Percentiles rank a stretch among this genome's conserved stretches.
These are phyloP conservation scores for Scedosporium boydii DNA, from an alignment of 2,329 filamentous ascomycete species.

Conservation along the genomic window DNA sequence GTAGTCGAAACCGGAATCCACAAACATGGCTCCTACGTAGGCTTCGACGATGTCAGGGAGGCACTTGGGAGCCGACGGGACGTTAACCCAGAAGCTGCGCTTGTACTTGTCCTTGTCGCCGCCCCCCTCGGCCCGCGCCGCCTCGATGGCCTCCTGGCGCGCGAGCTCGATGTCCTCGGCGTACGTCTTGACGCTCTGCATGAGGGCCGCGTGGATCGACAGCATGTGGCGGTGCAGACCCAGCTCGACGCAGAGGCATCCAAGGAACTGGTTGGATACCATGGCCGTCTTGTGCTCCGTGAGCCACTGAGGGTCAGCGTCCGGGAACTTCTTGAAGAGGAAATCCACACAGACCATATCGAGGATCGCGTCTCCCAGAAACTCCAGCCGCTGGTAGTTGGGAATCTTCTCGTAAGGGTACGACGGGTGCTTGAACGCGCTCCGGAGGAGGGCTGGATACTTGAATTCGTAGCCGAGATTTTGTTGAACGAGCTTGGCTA, in stretches of 20 bases:
- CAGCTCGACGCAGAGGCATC: slow-evolving; percentile 68
- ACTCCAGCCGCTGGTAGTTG: slow-evolving; percentile 84
- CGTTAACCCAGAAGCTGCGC: slow-evolving; percentile 60
- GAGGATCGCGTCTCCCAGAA: slow-evolving; percentile 79
- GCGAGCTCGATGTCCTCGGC: slow-evolving; percentile 48
- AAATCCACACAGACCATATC: slow-evolving; percentile 80
- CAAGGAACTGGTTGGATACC: slow-evolving; percentile 92
- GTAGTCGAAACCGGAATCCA: slow-evolving; percentile 78
- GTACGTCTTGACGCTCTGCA: slow-evolving; percentile 41
- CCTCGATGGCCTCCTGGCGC: slow-evolving; percentile 18
- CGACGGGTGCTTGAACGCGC: slow-evolving; percentile 82
- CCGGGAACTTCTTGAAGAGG: slow-evolving; percentile 66
- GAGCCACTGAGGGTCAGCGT: slow-evolving; percentile 87
- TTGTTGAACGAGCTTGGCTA: slow-evolving; percentile 54
- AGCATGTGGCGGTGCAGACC: slow-evolving; percentile 68
- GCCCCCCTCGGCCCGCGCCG: slow-evolving; percentile 20
- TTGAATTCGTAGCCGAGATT: slow-evolving; percentile 56
- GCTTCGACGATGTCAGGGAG: slow-evolving; percentile 85
- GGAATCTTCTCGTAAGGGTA: slow-evolving; percentile 76
- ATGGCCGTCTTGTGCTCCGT: slow-evolving; percentile 99
- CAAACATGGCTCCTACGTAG: slow-evolving; percentile 81
- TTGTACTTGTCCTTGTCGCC: slow-evolving; percentile 27
- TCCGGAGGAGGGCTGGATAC: slow-evolving; percentile 66
- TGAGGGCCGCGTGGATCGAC: slow-evolving; percentile 18
- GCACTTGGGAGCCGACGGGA: slow-evolving; percentile 57